These are phyloP conservation scores for Hymenotorrendiella dingleyae DNA, from an alignment of 2,329 filamentous ascomycete genomes.

Conservation along the genomic window DNA sequence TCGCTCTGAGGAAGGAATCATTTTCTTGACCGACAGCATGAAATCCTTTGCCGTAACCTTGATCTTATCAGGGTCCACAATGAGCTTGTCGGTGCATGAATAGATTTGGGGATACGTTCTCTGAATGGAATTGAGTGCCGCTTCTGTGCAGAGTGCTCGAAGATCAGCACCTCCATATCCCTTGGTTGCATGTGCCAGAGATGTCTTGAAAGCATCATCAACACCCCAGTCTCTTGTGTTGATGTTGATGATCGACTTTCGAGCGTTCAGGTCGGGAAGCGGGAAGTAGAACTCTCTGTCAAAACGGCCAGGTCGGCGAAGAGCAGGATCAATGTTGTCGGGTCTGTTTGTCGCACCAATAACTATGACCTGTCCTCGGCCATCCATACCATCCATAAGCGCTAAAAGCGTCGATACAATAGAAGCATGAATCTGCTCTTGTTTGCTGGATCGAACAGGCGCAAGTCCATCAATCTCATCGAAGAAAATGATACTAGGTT, in stretches of 20 bases:
- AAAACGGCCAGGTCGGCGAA: constrained; percentile 88
- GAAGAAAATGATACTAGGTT: constrained; percentile 99
- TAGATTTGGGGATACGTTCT: constrained; percentile 96
- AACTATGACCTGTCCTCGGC: constrained; percentile 95
- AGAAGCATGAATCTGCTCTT: constrained; percentile 97
- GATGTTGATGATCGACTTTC: constrained; percentile 86
- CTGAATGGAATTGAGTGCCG: constrained; percentile 91
- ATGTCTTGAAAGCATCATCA: constrained; percentile 69
- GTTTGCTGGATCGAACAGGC: constrained; percentile 92
- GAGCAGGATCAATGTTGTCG: constrained; percentile 92
- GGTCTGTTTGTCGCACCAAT: constrained; percentile 98
- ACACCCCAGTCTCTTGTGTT: constrained; percentile 94
- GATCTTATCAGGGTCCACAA: constrained; percentile 81
- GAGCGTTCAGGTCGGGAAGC: constrained; percentile 72
- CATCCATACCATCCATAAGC: constrained; percentile 97
- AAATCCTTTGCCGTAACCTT: constrained; percentile 89
- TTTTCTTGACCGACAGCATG: constrained; percentile 93
- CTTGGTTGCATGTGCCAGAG: constrained; percentile 83
- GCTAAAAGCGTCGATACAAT: constrained; percentile 94
- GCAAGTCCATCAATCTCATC: constrained; percentile 97
- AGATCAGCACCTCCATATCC: constrained; percentile 96
- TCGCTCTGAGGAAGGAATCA: constrained; percentile 89
- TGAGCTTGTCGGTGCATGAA: constrained; percentile 77
- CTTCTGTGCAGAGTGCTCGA: constrained; percentile 90
- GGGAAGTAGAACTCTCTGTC: constrained; percentile 98